Conservation (phyloP, 75 land plant genomes). For the Azolla pinnata region DNA sequence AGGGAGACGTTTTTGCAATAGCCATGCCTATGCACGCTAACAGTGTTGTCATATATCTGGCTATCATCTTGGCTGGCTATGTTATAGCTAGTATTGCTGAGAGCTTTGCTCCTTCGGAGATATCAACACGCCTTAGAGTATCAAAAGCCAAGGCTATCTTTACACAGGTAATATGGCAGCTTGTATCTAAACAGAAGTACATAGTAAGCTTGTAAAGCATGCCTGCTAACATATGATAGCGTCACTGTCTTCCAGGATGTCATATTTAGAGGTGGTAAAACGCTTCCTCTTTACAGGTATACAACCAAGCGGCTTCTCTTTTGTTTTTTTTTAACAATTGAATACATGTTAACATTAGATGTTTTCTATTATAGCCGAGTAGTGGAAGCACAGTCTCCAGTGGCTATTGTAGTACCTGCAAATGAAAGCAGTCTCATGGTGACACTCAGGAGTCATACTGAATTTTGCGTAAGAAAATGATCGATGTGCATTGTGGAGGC, state of each 20-base stretch:
- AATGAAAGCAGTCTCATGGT: constrained; percentile 37
- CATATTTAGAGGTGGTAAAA: constrained; percentile 64
- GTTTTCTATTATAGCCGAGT: constrained; percentile 51
- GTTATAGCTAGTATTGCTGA: constrained; percentile 91
- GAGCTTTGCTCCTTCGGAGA: constrained; percentile 81
- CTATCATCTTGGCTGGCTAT: constrained; percentile 68
- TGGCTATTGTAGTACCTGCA: constrained; percentile 67
- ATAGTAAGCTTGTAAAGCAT: neutral
- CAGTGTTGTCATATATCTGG: constrained; percentile 75
- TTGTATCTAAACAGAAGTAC: too few species aligned
- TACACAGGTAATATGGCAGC: constrained; percentile 55
- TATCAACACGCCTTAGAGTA: constrained; percentile 61
- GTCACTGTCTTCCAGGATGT: constrained; percentile 50
- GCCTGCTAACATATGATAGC: neutral
- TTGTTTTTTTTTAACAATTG: neutral
- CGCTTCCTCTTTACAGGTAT: constrained; percentile 76
- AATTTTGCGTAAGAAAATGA: too few species aligned
- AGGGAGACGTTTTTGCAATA: constrained; percentile 85
- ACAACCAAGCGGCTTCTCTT: neutral
- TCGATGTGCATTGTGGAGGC: too few species aligned
- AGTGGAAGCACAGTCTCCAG: constrained; percentile 46
- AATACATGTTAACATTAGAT: neutral
- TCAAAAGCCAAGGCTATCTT: constrained; percentile 84
- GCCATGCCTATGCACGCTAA: constrained; percentile 87
- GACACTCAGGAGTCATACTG: constrained; percentile 44